These are phyloP conservation scores for Arctium minus DNA, from an alignment of 129 eudicot species.

Conservation along the genomic window DNA sequence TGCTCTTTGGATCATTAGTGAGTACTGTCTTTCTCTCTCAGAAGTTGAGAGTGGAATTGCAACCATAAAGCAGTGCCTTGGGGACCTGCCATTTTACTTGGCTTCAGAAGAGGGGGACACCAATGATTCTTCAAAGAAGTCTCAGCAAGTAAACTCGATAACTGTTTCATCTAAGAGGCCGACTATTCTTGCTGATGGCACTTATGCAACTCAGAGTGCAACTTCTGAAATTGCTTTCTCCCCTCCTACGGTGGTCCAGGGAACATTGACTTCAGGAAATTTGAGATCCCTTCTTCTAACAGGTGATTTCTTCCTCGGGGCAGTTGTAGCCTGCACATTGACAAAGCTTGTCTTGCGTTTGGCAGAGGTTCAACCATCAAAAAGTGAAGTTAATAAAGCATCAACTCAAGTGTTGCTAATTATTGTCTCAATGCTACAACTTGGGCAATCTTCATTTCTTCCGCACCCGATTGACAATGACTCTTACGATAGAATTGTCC, in stretches of 20 bases:
- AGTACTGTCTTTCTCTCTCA: slow-evolving; percentile 89
- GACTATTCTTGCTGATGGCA: slow-evolving; percentile 91
- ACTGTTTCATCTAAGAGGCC: slow-evolving; percentile 90
- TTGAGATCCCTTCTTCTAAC: slow-evolving; percentile 88
- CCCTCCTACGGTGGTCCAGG: slow-evolving; percentile 79
- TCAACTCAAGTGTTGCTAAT: slow-evolving; percentile 53
- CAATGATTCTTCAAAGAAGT: slow-evolving; percentile 63
- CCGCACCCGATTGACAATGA: slow-evolving; percentile 96
- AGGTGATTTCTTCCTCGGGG: slow-evolving; percentile 94
- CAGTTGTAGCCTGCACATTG: slow-evolving; percentile 88
- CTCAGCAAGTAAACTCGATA: slow-evolving; percentile 67
- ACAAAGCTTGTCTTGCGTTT: slow-evolving; percentile 84
- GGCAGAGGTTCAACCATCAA: slow-evolving; percentile 84
- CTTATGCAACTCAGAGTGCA: slow-evolving; percentile 97
- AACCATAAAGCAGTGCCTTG: slow-evolving; percentile 90
- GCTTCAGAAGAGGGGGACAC: slow-evolving; percentile 71
- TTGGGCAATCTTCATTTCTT: slow-evolving; percentile 88
- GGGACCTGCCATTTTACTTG: slow-evolving; percentile 80
- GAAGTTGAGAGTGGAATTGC: slow-evolving; percentile 95
- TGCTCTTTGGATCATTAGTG: slow-evolving; percentile 98
- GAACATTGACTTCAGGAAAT: slow-evolving; percentile 68
- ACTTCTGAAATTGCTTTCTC: slow-evolving; percentile 88
- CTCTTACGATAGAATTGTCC: slow-evolving; percentile 75
- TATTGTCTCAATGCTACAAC: slow-evolving; percentile 81
- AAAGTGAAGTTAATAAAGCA: slow-evolving; percentile 74